Percentiles rank a stretch among this genome's conserved stretches.
Conservation (phyloP, 805 yeast genomes). For the Wickerhamiella nectarea region DNA sequence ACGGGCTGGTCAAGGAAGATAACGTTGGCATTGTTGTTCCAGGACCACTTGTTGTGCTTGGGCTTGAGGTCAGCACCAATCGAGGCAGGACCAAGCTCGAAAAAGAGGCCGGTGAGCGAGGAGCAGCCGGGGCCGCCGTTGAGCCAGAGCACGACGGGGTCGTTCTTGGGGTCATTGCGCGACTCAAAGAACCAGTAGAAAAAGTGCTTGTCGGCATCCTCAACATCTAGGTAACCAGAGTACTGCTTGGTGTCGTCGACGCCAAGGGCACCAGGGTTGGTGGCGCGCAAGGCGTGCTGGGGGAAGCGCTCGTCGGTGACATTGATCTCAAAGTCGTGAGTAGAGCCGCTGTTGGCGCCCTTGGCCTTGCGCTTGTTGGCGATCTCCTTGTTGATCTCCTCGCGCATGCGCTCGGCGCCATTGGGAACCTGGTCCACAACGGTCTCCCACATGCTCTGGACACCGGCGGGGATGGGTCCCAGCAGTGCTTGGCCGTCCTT, state of each 20-base stretch:
- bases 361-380: slow-evolving; percentile 9
- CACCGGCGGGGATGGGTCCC: slow-evolving; percentile 21
- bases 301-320: slow-evolving; percentile 16
- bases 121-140: slow-evolving; percentile 99
- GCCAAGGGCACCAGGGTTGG: slow-evolving; percentile 53
- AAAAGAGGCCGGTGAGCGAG: slow-evolving; percentile 79
- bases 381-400: slow-evolving; percentile 16
- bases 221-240: slow-evolving; percentile 63
- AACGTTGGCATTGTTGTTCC: slow-evolving; percentile 89
- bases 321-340: slow-evolving; percentile 3
- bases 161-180: slow-evolving; percentile 67
- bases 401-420: slow-evolving; percentile 19
- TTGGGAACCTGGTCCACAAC: slow-evolving; percentile 22
- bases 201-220: slow-evolving; percentile 80
- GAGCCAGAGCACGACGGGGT: slow-evolving; percentile 80
- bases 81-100: slow-evolving; percentile 85
- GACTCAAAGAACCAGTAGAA: slow-evolving; percentile 88
- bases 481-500: slow-evolving; percentile 13
- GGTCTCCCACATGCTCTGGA: slow-evolving; percentile 22
- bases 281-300: slow-evolving; percentile 46
- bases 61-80: slow-evolving; percentile 56
- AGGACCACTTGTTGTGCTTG: slow-evolving; percentile 72
- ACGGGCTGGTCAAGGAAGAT: slow-evolving; percentile 93
- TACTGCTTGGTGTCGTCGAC: slow-evolving; percentile 71
- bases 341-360: background rate